Percentiles rank a stretch among this genome's conserved stretches.
Conservation (phyloP, 2,329 filamentous ascomycete species). For the Elsinoe necatrix region DNA sequence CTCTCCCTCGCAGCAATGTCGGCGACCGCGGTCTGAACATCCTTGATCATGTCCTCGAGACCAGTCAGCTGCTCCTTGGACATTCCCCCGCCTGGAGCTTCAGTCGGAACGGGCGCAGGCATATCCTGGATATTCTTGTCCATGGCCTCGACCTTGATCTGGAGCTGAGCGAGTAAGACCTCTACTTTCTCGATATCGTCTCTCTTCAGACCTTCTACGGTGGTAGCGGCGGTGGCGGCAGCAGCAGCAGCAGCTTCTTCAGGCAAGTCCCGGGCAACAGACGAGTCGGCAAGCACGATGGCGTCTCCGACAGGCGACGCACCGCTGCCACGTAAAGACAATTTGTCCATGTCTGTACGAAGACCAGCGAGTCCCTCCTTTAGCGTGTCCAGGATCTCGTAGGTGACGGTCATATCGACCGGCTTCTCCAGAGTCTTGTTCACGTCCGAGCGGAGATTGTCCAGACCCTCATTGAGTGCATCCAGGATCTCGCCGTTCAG, state of each 20-base stretch:
- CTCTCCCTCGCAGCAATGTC: slow-evolving; percentile 39
- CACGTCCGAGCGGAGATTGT: slow-evolving; percentile 66
- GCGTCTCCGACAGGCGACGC: slow-evolving; percentile 44
- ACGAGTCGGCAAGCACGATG: slow-evolving; percentile 49
- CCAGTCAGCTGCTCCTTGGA: slow-evolving; percentile 46
- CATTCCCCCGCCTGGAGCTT: slow-evolving; percentile 26
- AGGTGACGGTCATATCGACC: slow-evolving; percentile 70
- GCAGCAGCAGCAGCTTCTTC: slow-evolving; percentile 18
- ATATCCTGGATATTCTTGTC: slow-evolving; percentile 46
- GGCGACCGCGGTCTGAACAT: slow-evolving; percentile 55
- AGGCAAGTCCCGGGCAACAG: slow-evolving; percentile 27
- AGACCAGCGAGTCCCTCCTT: slow-evolving; percentile 72
- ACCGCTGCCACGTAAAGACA: slow-evolving; percentile 49
- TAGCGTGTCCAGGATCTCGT: slow-evolving; percentile 82
- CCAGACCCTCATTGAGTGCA: slow-evolving; percentile 60
- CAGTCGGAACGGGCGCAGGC: slow-evolving; percentile 32
- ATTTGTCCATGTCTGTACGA: slow-evolving; percentile 65
- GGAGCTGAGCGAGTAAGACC: slow-evolving; percentile 69
- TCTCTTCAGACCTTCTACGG: slow-evolving; percentile 44
- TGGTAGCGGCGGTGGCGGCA: slow-evolving; percentile 20
- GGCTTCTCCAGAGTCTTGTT: slow-evolving; percentile 68
- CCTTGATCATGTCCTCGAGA: slow-evolving; percentile 39
- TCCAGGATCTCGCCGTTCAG: slow-evolving; percentile 53
- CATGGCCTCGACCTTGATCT: slow-evolving; percentile 74
- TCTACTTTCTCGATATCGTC: slow-evolving; percentile 82